phyloP scores from a whole-genome alignment of 2,329 filamentous ascomycete genomes.

The Helminthosporium solani region DNA sequence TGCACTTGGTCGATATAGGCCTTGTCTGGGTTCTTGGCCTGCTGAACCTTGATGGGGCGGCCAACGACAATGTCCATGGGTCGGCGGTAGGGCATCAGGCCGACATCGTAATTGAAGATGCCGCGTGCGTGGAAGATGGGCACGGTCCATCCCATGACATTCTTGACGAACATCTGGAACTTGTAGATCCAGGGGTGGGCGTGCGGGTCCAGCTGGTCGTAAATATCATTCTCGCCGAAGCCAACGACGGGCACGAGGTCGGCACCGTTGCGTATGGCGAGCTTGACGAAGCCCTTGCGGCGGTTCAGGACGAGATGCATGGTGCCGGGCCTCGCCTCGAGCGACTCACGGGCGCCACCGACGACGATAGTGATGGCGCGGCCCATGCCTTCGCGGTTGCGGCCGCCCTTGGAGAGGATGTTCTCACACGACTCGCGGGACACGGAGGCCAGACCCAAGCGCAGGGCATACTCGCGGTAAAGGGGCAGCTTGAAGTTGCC shows the following conservation, averaged over 20 bases:
- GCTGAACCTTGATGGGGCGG: conserved; percentile 70
- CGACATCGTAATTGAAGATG: conserved; percentile 97
- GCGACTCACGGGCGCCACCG: conserved; percentile 86
- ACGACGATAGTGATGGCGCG: conserved; percentile 96
- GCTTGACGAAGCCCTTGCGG: conserved; percentile 90
- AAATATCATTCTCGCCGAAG: conserved; percentile 95
- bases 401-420: conserved; percentile 74
- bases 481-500: conserved; percentile 92
- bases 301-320: conserved; percentile 77
- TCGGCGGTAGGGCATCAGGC: conserved; percentile 87
- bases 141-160: conserved; percentile 85
- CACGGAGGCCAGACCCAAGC: conserved; percentile 83
- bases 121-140: conserved; percentile 87
- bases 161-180: conserved; percentile 80
- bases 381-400: conserved; percentile 79
- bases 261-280: conserved; percentile 88
- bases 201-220: conserved; percentile 80
- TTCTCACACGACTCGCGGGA: conserved; percentile 92
- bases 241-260: conserved; percentile 89
- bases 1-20: conserved; percentile 81
- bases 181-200: conserved; percentile 77
- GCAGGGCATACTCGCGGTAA: conserved; percentile 90
- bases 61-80: conserved; percentile 90
- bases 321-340: conserved; percentile 79
- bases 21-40: conserved; percentile 64